Evolutionary conservation across 129 eudicot genomes (phyloP).

Genomic region (Centrapalus pauciflorus): DNA sequence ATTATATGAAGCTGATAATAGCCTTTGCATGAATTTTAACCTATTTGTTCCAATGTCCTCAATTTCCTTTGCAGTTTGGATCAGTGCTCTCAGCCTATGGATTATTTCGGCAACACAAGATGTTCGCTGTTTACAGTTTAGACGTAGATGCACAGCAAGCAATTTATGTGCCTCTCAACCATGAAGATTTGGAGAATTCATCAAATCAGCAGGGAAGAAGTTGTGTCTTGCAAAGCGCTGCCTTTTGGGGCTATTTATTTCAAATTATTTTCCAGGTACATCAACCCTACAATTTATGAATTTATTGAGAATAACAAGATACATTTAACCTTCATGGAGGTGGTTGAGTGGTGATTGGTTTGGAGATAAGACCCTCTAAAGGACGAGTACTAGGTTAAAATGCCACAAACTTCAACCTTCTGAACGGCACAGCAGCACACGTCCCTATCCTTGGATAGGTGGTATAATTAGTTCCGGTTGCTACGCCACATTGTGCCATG

Average conservation of each 20-base stretch:
- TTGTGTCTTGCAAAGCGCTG: slow-evolving; percentile 23
- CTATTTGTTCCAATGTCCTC: slow-evolving; percentile 18
- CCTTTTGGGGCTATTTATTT: slow-evolving; percentile 44
- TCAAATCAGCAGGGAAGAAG: slow-evolving; percentile 14
- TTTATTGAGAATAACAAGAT: neutral
- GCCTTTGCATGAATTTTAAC: slow-evolving; percentile 16
- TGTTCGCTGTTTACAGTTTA: slow-evolving; percentile 8
- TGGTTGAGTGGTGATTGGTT: no score
- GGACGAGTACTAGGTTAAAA: no score
- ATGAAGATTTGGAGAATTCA: slow-evolving; percentile 31
- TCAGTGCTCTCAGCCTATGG: slow-evolving; percentile 64
- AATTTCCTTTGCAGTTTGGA: slow-evolving; percentile 54
- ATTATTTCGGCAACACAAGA: slow-evolving; percentile 34
- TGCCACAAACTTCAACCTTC: no score
- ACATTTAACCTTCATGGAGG: no score
- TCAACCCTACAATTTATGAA: neutral
- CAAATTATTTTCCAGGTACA: slow-evolving; percentile 67
- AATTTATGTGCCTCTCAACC: slow-evolving; percentile 38
- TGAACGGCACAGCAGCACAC: no score
- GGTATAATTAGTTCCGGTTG: no score
- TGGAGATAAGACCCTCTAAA: no score
- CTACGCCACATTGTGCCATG: no score
- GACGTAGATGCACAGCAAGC: slow-evolving; percentile 41
- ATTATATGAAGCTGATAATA: slow-evolving; percentile 4
- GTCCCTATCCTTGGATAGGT: no score